These are phyloP conservation scores for Candida quercuum DNA, from an alignment of 805 yeast species.

Conservation along the genomic window DNA sequence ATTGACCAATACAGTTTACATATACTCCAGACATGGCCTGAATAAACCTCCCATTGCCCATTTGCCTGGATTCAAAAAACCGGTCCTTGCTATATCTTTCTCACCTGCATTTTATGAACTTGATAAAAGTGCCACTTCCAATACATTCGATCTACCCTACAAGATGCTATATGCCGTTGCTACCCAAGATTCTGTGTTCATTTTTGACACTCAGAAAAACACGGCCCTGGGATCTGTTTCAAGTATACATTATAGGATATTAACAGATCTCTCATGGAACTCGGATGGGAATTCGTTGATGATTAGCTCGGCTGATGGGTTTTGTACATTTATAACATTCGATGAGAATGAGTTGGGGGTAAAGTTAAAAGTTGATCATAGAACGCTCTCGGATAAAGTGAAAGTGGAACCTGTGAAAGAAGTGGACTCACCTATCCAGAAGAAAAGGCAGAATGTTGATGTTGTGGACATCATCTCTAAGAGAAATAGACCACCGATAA, in stretches of 20 bases:
- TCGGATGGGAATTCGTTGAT: slow-evolving; percentile 65
- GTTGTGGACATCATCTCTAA: slow-evolving; percentile 1
- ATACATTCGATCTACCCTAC: slow-evolving; percentile 59
- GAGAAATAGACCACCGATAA: background rate
- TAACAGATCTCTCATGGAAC: slow-evolving; percentile 88
- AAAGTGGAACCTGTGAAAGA: slow-evolving; percentile 5
- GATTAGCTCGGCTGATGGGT: slow-evolving; percentile 88
- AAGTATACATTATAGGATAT: slow-evolving; percentile 80
- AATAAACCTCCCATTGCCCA: slow-evolving; percentile 69
- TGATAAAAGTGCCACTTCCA: slow-evolving; percentile 6
- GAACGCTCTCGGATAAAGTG: slow-evolving; percentile 12
- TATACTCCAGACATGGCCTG: slow-evolving; percentile 69
- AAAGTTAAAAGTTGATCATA: slow-evolving; percentile 25
- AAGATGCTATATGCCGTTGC: slow-evolving; percentile 89
- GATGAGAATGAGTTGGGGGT: slow-evolving; percentile 53
- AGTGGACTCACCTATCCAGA: slow-evolving; percentile 11
- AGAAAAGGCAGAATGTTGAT: slow-evolving; percentile 3
- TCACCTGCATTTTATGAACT: slow-evolving; percentile 58
- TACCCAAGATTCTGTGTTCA: slow-evolving; percentile 75
- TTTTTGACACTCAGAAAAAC: slow-evolving; percentile 73
- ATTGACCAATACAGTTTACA: slow-evolving; percentile 63
- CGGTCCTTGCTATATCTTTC: slow-evolving; percentile 79
- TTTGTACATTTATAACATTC: slow-evolving; percentile 66
- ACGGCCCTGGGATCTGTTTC: slow-evolving; percentile 70
- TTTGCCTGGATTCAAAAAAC: slow-evolving; percentile 73